These are phyloP conservation scores for Cytospora leucostoma DNA, from an alignment of 2,329 filamentous ascomycete species.

Conservation along the genomic window DNA sequence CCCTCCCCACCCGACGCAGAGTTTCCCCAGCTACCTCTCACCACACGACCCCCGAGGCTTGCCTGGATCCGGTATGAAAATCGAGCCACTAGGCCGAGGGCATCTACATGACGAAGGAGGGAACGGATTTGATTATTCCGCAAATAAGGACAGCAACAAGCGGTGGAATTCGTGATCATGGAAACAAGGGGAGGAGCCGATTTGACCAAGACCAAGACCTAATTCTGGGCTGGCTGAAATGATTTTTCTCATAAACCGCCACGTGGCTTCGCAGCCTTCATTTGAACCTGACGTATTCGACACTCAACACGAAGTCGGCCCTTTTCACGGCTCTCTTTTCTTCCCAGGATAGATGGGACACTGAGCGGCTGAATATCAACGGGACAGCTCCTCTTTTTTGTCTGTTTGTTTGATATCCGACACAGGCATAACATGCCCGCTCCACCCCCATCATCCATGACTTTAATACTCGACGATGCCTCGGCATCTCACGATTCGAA, in stretches of 20 bases:
- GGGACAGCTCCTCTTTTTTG: constrained; percentile 3
- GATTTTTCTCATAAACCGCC: constrained; percentile 22
- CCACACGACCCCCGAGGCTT: constrained; percentile 27
- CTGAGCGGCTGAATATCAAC: constrained; percentile 16
- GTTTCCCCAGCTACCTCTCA: constrained; percentile 30
- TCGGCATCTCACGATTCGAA: not conserved
- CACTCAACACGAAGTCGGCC: constrained; percentile 13
- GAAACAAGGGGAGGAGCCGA: not conserved
- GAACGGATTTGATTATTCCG: constrained; percentile 15
- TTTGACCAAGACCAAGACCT: constrained; percentile 6
- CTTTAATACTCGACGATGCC: constrained; percentile 11
- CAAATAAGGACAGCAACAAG: constrained; percentile 17
- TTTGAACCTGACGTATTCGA: constrained; percentile 7
- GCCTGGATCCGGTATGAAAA: constrained; percentile 27
- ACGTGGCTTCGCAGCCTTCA: constrained; percentile 25
- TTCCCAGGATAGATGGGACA: constrained; percentile 17
- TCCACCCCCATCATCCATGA: not conserved
- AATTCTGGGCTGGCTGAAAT: constrained; percentile 25
- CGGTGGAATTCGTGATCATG: constrained; percentile 20
- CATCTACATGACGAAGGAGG: constrained; percentile 27
- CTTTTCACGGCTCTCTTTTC: constrained; percentile 14
- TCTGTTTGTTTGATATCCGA: not conserved
- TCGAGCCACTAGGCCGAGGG: constrained; percentile 26
- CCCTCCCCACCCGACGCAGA: constrained; percentile 25
- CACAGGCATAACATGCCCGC: not conserved